Conservation (phyloP, 2,329 filamentous ascomycete species). For the Pseudogymnoascus sp. region DNA sequence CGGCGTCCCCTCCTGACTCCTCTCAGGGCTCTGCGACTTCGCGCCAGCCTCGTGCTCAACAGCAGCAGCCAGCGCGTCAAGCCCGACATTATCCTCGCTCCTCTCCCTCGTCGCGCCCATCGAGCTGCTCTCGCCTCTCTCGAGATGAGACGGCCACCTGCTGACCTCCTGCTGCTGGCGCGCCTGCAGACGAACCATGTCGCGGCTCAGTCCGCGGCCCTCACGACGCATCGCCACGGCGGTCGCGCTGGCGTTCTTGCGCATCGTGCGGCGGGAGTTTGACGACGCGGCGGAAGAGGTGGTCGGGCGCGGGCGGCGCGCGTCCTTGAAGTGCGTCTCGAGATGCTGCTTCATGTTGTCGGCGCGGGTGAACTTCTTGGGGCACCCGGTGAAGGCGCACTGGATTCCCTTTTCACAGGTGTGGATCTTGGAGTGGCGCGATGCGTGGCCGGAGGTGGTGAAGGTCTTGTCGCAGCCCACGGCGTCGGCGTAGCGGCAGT, state of each 20-base stretch:
- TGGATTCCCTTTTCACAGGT: constrained; percentile 70
- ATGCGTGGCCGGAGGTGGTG: constrained; percentile 78
- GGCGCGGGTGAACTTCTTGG: constrained; percentile 71
- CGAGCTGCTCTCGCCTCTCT: background rate
- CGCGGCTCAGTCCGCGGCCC: background rate
- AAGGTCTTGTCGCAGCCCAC: constrained; percentile 71
- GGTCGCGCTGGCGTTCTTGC: background rate
- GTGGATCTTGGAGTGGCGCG: constrained; percentile 76
- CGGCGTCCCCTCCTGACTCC: background rate
- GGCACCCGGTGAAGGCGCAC: constrained; percentile 57
- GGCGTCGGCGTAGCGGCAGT: constrained; percentile 63
- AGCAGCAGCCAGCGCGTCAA: background rate
- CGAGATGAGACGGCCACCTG: background rate
- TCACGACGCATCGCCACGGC: background rate
- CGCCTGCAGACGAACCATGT: background rate
- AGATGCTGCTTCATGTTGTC: constrained; percentile 87
- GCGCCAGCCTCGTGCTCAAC: background rate
- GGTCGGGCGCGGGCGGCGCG: constrained; percentile 23
- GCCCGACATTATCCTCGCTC: no score
- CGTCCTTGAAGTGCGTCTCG: constrained; percentile 63
- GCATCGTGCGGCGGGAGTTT: background rate
- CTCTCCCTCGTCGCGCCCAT: background rate
- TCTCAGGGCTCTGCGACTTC: no score
- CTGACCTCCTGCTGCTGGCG: background rate
- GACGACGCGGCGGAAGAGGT: background rate